Percentiles rank a stretch among this genome's conserved stretches.
Conservation (phyloP, 805 yeast genomes). For the Saturnispora dispora region DNA sequence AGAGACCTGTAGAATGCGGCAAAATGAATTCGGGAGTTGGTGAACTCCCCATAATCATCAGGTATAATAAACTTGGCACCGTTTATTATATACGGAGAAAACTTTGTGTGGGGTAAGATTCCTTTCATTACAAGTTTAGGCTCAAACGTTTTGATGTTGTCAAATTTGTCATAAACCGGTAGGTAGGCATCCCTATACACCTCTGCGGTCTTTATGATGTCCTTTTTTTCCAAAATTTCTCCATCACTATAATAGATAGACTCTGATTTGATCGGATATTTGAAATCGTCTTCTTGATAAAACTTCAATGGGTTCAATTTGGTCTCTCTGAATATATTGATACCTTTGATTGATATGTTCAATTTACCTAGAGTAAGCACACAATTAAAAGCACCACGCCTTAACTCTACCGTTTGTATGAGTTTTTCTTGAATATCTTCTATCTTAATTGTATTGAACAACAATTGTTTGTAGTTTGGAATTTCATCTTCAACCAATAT, state of each 20-base stretch:
- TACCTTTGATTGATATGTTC: slow-evolving; percentile 63
- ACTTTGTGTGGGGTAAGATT: slow-evolving; percentile 41
- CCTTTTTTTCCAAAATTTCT: slow-evolving; percentile 27
- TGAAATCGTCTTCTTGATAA: slow-evolving; percentile 35
- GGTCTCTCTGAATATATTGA: slow-evolving; percentile 38
- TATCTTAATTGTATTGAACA: slow-evolving; percentile 34
- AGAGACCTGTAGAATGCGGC: slow-evolving; percentile 59
- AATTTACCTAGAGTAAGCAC: slow-evolving; percentile 47
- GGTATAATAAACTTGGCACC: slow-evolving; percentile 62
- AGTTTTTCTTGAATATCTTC: slow-evolving; percentile 40
- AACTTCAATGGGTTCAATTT: slow-evolving; percentile 28
- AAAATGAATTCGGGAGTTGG: slow-evolving; percentile 60
- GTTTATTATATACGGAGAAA: slow-evolving; percentile 43
- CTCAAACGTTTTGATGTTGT: slow-evolving; percentile 20
- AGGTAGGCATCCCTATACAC: slow-evolving; percentile 22
- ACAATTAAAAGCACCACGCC: slow-evolving; percentile 53
- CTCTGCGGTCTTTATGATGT: not conserved
- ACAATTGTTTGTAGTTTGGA: slow-evolving; percentile 21
- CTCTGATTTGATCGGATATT: slow-evolving; percentile 14
- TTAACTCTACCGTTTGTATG: slow-evolving; percentile 49
- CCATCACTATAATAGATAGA: slow-evolving; percentile 35
- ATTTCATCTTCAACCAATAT: not conserved
- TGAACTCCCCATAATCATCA: slow-evolving; percentile 42
- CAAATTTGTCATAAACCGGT: slow-evolving; percentile 28
- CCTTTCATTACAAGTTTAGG: slow-evolving; percentile 49